Conservation (phyloP, 306 rosid genomes). For the Malus sylvestris region DNA sequence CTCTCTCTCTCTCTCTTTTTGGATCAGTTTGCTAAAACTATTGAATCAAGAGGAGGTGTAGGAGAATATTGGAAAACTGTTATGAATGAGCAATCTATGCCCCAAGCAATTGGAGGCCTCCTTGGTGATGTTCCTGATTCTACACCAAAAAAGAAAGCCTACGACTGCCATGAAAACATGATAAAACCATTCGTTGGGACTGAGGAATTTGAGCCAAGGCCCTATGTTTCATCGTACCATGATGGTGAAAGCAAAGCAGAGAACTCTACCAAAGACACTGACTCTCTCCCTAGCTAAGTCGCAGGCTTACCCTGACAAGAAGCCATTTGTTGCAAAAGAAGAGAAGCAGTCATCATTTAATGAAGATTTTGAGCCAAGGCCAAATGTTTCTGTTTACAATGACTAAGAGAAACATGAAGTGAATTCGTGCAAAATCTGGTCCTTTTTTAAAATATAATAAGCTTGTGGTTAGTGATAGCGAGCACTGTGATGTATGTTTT, state of each 20-base stretch:
- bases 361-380: conserved; percentile 1
- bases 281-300: too few relatives aligned
- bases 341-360: neutral
- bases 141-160: neutral
- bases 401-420: neutral
- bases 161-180: neutral
- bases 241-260: neutral
- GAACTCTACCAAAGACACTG: neutral
- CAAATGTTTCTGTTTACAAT: neutral
- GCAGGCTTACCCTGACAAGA: too few relatives aligned
- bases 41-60: conserved; percentile 11
- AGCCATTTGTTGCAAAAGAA: neutral
- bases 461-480: too few relatives aligned
- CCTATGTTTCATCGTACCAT: neutral
- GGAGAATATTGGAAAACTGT: neutral
- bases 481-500: too few relatives aligned
- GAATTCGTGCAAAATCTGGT: neutral
- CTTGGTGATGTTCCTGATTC: neutral
- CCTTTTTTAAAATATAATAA: neutral
- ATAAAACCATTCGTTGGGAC: neutral
- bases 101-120: conserved; percentile 11
- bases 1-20: neutral
- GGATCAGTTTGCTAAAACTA: neutral
- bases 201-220: conserved; percentile 17
- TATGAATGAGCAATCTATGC: conserved; percentile 7